Evolutionary conservation across 441 rosid species (phyloP), one percentile per base, ranked within the genome.

Genomic region (Syzygium syzygioides): DNA sequence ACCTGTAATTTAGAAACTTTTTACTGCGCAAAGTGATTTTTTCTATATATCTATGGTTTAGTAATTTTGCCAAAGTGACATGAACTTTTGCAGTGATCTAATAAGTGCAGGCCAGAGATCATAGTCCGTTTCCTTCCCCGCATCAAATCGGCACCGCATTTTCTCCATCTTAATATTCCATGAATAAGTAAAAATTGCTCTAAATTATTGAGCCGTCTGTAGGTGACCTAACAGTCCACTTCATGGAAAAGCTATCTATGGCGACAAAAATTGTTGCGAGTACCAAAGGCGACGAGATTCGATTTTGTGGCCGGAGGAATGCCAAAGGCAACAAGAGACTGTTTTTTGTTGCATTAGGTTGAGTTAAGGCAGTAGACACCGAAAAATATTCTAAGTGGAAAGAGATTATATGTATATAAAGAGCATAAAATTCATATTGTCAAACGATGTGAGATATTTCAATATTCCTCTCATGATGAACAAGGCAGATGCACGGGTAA

Each of bases 331-430:
- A 59, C 64, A 26, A 0, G 3, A 1, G 12, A n/a, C 5, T n/a
- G 26, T 0, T 26, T 59, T 59, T 12, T 59, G 26, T 59, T 0
- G 30, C 64, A 0, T 9, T 0, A 26, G 64, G 25, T 0, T 59
- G 30, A 26, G 64, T 59, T 59, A 5, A 1, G 64, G 64, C 4
- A n/a, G 25, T 26, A 11, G 53, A 11, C 14, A 1, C 48, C 9
- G 9, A 45, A 45, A 45, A 45, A 45, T 45, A 45, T 45, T 45
- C 48, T 1, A 7, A 45, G 48, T 45, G 9, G 2, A 45, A 45
- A 45, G 48, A 45, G 48, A 45, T 45, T 9, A 45, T 45, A 45
- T 45, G 48, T 45, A 45, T 45, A 45, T 45, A 45, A 45, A 45
- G 9, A 45, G 48, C 9, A 45, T 45, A 7, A 45, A 45, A 45